These are phyloP conservation scores for Coemansia sp. DNA, from an alignment of 192 early-diverging fungal genomes.

Conservation along the genomic window DNA sequence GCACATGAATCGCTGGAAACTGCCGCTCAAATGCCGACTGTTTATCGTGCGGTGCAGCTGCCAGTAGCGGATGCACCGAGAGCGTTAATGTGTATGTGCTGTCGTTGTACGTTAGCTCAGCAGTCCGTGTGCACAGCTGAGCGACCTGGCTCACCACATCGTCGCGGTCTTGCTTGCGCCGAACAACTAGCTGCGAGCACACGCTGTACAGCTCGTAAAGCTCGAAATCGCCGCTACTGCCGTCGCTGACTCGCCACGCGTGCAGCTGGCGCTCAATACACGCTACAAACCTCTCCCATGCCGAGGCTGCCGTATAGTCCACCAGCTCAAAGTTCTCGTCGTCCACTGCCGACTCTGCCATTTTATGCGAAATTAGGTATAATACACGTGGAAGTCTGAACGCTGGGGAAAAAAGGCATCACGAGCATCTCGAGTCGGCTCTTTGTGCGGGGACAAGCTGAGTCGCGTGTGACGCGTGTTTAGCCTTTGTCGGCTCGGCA, in stretches of 20 bases:
- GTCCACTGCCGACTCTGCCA: constrained; percentile 37
- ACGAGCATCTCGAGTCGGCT: constrained; percentile 4
- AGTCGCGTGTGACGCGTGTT: background rate
- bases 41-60: constrained; percentile 5
- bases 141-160: constrained; percentile 34
- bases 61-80: constrained; percentile 39
- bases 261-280: constrained; percentile 62
- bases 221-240: constrained; percentile 54
- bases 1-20: constrained; percentile 45
- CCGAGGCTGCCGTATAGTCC: constrained; percentile 71
- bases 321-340: constrained; percentile 75
- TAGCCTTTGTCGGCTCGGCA: background rate
- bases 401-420: background rate
- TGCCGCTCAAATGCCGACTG: constrained; percentile 45
- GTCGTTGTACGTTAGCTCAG: constrained; percentile 30
- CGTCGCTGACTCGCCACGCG: constrained; percentile 61
- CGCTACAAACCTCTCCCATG: constrained; percentile 65
- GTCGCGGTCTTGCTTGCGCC: constrained; percentile 27
- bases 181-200: constrained; percentile 28
- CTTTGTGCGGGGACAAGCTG: background rate
- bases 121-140: constrained; percentile 33
- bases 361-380: constrained; percentile 6
- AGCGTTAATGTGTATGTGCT: constrained; percentile 32
- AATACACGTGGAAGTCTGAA: background rate
- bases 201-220: constrained; percentile 31